Base-by-base conservation (phyloP, 2,329 filamentous ascomycete species). In the Neonectria hederae region DNA sequence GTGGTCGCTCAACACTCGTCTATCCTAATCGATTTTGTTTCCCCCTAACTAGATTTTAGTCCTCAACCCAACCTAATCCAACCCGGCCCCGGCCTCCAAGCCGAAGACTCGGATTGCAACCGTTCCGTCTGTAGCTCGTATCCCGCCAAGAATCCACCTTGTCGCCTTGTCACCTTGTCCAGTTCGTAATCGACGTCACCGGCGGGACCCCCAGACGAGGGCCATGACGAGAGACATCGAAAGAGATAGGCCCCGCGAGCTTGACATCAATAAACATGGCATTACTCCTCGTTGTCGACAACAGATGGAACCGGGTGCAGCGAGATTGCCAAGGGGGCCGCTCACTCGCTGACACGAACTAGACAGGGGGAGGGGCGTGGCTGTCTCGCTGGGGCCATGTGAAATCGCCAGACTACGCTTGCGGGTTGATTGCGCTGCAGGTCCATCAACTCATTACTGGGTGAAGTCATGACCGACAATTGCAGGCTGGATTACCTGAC, bases 241-340 rank as follows among this genome's bases (percentile, higher is more conserved):
- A 46, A 54, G n/a, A 43, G 52, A 58, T 59, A 54, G 38, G 65
- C 49, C 67, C 65, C 66, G 62, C 26, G 59, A 67, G 61, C 55
- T 65, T 63, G 65, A 67, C 70, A 72, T 65, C 66, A 64, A 72
- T 62, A 69, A 65, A 60, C 62, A 57, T 42, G 35, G 62, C 40
- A 43, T 59, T 56, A 46, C 52, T 57, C 59, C 38, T 54, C 21
- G 42, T 48, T 51, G 51, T 62, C 56, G 60, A 24, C 53, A 40
- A 42, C 59, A 55, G 58, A 55, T 30, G 58, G 62, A 43, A 45
- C 59, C 62, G 43, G 49, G 63, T 53, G 55, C 55, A 55, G 59
- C 57, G 64, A 68, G 59, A 68, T 67, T 72, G 62, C 52, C 67
- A 71, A 69, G 69, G 60, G 56, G 58, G 56, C 54, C 40, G 54